phyloP scores from a whole-genome alignment of 192 early-diverging fungal genomes.

The Paraglomus brasilianum region DNA sequence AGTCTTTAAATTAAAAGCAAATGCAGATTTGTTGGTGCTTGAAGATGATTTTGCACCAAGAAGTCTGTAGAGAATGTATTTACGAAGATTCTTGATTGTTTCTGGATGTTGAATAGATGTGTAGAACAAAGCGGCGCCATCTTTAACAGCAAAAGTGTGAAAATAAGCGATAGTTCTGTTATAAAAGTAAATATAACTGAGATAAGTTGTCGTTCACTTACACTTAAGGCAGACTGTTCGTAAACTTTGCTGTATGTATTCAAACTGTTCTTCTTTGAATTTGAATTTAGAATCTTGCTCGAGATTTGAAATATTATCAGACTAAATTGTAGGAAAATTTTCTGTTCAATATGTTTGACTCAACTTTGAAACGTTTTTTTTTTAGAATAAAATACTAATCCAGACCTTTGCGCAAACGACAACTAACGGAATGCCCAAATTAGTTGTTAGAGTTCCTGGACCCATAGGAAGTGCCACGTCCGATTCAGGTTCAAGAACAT shows the following conservation, averaged over 20 bases:
- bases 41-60: constrained; percentile 39
- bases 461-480: constrained; percentile 68
- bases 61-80: constrained; percentile 79
- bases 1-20: constrained; percentile 65
- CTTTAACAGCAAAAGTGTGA: constrained; percentile 37
- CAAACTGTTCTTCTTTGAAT: constrained; percentile 91
- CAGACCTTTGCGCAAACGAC: constrained; percentile 85
- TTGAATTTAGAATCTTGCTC: constrained; percentile 69
- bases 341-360: background rate
- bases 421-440: constrained; percentile 86
- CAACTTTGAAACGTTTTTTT: background rate
- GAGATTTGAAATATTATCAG: constrained; percentile 68
- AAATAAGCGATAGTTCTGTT: background rate
- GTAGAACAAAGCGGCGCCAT: constrained; percentile 90
- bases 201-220: constrained; percentile 39
- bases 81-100: constrained; percentile 73
- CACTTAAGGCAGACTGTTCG: constrained; percentile 90
- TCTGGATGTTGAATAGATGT: constrained; percentile 77
- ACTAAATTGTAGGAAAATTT: constrained; percentile 34
- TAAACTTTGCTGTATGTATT: constrained; percentile 91
- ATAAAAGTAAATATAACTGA: background rate
- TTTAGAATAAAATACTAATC: background rate
- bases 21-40: constrained; percentile 36
- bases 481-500: constrained; percentile 42
- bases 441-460: constrained; percentile 76